These are phyloP conservation scores for Neofusicoccum laricinum DNA, from an alignment of 2,329 filamentous ascomycete genomes.

Conservation along the genomic window DNA sequence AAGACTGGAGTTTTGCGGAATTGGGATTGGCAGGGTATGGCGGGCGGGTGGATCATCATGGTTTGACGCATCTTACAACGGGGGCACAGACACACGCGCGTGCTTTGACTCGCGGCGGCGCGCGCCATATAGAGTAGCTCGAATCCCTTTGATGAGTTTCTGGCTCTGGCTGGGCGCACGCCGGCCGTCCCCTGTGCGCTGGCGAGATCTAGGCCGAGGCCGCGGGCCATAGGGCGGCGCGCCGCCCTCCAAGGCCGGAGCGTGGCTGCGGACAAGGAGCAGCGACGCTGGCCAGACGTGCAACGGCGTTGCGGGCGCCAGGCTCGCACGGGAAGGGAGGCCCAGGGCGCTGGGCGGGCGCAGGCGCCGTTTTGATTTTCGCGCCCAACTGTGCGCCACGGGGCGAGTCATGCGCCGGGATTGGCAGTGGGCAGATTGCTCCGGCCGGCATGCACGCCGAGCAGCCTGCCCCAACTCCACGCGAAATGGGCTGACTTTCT, in stretches of 20 bases:
- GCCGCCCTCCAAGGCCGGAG: neutral
- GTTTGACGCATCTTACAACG: neutral
- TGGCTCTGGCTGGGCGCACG: neutral
- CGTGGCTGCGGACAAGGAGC: neutral
- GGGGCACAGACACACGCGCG: neutral
- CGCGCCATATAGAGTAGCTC: slow-evolving; percentile 10
- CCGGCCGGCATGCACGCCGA: slow-evolving; percentile 9
- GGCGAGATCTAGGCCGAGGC: neutral
- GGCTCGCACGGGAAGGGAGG: neutral
- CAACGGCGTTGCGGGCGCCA: neutral
- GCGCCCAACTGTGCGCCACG: neutral
- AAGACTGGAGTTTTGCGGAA: slow-evolving; percentile 8
- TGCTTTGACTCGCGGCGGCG: neutral
- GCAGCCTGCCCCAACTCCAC: slow-evolving; percentile 1
- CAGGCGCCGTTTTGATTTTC: slow-evolving; percentile 3
- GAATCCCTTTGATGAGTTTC: slow-evolving; percentile 1
- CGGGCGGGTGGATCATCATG: slow-evolving; percentile 11
- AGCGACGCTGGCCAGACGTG: neutral
- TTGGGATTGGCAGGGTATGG: slow-evolving; percentile 1
- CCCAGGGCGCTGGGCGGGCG: neutral
- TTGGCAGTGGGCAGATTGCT: slow-evolving; percentile 3
- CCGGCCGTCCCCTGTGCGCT: neutral
- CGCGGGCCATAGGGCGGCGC: neutral
- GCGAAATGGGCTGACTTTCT: slow-evolving; percentile 12
- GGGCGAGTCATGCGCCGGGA: neutral